Evolutionary conservation across 108 stramenopile genomes (phyloP).

Genomic region (Asterionellopsis glacialis): DNA sequence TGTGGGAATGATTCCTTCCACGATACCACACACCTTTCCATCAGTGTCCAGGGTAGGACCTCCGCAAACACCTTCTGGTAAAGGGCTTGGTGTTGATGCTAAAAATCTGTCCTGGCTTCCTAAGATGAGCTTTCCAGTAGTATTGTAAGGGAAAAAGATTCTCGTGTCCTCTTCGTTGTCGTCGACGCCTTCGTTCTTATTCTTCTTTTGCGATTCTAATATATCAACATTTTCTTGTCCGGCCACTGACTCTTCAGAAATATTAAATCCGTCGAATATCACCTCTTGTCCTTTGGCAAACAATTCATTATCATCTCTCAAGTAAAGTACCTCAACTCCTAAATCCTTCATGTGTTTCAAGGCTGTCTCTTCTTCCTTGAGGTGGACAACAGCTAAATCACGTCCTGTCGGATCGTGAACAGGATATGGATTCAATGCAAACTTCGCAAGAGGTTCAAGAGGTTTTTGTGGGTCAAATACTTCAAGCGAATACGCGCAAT

Average conservation of each 20-base stretch:
- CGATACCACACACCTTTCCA: constrained; percentile 57
- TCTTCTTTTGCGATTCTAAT: constrained; percentile 1
- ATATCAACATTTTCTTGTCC: constrained; percentile 9
- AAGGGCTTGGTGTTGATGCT: constrained; percentile 56
- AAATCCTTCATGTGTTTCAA: constrained; percentile 48
- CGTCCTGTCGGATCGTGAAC: constrained; percentile 76
- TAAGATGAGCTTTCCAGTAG: constrained; percentile 45
- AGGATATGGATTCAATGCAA: constrained; percentile 72
- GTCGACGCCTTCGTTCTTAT: constrained; percentile 1
- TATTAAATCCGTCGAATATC: constrained; percentile 73
- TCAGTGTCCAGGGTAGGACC: constrained; percentile 62
- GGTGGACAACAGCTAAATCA: constrained; percentile 75
- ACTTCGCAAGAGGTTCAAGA: constrained; percentile 47
- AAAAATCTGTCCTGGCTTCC: constrained; percentile 65
- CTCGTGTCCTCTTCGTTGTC: constrained; percentile 44
- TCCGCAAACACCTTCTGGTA: constrained; percentile 83
- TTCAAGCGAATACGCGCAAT: constrained; percentile 52
- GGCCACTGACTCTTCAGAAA: constrained; percentile 42
- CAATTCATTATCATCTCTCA: constrained; percentile 47
- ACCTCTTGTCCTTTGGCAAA: constrained; percentile 70
- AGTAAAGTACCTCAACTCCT: constrained; percentile 60
- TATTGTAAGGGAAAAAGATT: constrained; percentile 56
- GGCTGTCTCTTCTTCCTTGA: constrained; percentile 63
- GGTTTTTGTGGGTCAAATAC: constrained; percentile 37
- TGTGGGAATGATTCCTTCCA: constrained; percentile 78